Conservation (phyloP, 2,329 filamentous ascomycete genomes). For the Ophiostoma australiae region DNA sequence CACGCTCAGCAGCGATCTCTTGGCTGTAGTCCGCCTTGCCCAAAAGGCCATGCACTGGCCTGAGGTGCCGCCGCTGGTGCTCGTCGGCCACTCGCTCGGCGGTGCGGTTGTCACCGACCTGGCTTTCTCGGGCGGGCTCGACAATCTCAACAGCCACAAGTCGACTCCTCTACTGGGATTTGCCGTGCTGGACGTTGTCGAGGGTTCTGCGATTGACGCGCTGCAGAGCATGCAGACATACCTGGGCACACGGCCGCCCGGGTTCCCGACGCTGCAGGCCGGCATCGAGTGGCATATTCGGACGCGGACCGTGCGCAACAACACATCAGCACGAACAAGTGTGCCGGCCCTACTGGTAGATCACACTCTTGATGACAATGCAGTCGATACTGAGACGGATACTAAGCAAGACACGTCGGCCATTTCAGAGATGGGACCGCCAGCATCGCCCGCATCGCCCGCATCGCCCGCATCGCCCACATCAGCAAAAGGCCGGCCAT, state of each 20-base stretch:
- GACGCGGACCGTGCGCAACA: constrained; percentile 79
- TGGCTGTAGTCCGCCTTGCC: constrained; percentile 63
- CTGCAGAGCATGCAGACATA: constrained; percentile 92
- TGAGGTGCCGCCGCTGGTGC: constrained; percentile 65
- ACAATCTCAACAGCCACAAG: not conserved
- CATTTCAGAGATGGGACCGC: not conserved
- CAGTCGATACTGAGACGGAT: constrained; percentile 6
- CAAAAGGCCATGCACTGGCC: constrained; percentile 67
- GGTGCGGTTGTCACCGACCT: constrained; percentile 86
- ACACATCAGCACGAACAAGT: constrained; percentile 75
- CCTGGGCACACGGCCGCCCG: constrained; percentile 70
- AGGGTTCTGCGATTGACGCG: constrained; percentile 92
- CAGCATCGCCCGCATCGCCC: not conserved
- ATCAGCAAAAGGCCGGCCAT: constrained; percentile 48
- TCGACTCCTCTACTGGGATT: constrained; percentile 58
- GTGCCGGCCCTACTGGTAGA: constrained; percentile 71
- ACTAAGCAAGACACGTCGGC: not conserved
- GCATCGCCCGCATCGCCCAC: not conserved
- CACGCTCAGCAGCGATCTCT: constrained; percentile 68
- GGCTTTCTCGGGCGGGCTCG: constrained; percentile 60
- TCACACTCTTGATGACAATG: constrained; percentile 51
- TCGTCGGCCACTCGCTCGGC: constrained; percentile 89
- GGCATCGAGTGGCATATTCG: constrained; percentile 93
- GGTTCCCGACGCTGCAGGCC: constrained; percentile 70
- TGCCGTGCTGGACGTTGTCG: constrained; percentile 89